These are phyloP conservation scores for Luzula sylvatica DNA, from an alignment of 176 grass and related monocot species.

Conservation along the genomic window DNA sequence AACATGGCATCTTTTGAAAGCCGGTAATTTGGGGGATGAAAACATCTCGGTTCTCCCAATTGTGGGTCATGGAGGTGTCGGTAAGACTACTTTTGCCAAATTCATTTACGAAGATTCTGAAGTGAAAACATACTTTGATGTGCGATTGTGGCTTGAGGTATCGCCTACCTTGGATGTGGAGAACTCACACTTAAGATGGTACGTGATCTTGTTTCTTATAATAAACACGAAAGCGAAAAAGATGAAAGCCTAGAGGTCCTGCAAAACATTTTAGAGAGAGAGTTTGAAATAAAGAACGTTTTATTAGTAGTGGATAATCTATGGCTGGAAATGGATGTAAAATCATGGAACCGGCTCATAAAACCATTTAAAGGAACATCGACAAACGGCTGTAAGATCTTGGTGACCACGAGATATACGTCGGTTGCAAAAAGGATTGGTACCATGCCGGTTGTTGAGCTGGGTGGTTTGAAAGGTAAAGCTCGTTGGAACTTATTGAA, in stretches of 20 bases:
- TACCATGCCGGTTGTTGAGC: not conserved
- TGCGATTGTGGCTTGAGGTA: slow-evolving; percentile 15
- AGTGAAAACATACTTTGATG: slow-evolving; percentile 11
- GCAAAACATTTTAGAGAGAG: not conserved
- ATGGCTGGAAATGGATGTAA: not conserved
- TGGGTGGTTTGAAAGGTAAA: not conserved
- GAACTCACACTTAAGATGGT: slow-evolving; percentile 18
- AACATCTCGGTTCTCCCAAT: slow-evolving; percentile 9
- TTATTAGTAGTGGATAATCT: not conserved
- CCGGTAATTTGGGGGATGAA: not conserved
- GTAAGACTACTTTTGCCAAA: slow-evolving; percentile 24
- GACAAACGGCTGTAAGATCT: not conserved
- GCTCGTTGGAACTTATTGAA: not conserved
- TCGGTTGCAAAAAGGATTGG: not conserved
- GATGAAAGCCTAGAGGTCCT: too few species aligned
- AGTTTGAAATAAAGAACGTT: not conserved
- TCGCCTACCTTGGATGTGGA: slow-evolving; percentile 10
- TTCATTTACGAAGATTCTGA: slow-evolving; percentile 10
- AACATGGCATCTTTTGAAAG: not conserved
- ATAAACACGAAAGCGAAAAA: too few species aligned
- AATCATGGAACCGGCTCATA: not conserved
- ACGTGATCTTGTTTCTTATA: too few species aligned
- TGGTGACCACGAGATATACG: not conserved
- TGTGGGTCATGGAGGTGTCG: slow-evolving; percentile 12
- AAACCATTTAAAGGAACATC: not conserved